Evolutionary conservation across 768 basidiomycete species (phyloP).

Genomic region (Mycena albidolilacea): DNA sequence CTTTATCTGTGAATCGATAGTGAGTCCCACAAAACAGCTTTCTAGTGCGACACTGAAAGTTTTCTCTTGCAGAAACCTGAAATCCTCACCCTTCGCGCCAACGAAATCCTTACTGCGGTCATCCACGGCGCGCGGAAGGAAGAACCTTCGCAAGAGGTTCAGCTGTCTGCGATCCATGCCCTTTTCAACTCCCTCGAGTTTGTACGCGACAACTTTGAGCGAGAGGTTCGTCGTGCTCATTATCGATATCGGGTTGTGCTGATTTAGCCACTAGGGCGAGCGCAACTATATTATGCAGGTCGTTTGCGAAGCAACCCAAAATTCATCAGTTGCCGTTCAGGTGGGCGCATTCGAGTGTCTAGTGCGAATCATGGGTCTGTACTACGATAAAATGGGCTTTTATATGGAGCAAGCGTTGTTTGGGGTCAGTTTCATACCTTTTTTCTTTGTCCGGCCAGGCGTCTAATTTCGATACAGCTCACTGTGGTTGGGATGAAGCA

Average conservation of each 20-base stretch:
- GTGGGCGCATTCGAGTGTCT: constrained; percentile 97
- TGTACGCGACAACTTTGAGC: constrained; percentile 97
- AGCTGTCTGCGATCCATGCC: constrained; percentile 92
- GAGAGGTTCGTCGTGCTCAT: constrained; percentile 76
- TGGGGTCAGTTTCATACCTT: constrained; percentile 73
- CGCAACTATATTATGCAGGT: constrained; percentile 99
- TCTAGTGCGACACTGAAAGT: constrained; percentile 37
- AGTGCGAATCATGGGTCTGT: constrained; percentile 96
- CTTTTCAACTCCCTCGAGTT: constrained; percentile 97
- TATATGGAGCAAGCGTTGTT: constrained; percentile 99
- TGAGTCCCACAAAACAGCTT: constrained; percentile 60
- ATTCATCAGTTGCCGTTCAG: constrained; percentile 82
- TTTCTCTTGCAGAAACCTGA: constrained; percentile 85
- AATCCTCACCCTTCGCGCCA: constrained; percentile 88
- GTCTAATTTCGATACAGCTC: constrained; percentile 64
- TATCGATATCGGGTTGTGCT: constrained; percentile 33
- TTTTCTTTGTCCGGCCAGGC: constrained; percentile 8
- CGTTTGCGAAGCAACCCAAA: constrained; percentile 98
- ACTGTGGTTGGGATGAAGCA: constrained; percentile 99
- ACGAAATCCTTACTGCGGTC: constrained; percentile 98
- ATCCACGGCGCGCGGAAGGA: constrained; percentile 98
- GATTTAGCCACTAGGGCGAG: constrained; percentile 78
- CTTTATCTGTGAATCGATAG: constrained; percentile 96
- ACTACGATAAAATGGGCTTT: constrained; percentile 99
- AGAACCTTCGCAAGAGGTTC: constrained; percentile 92